phyloP scores from a whole-genome alignment of 345 rosid species.

The Lepidium africanum region DNA sequence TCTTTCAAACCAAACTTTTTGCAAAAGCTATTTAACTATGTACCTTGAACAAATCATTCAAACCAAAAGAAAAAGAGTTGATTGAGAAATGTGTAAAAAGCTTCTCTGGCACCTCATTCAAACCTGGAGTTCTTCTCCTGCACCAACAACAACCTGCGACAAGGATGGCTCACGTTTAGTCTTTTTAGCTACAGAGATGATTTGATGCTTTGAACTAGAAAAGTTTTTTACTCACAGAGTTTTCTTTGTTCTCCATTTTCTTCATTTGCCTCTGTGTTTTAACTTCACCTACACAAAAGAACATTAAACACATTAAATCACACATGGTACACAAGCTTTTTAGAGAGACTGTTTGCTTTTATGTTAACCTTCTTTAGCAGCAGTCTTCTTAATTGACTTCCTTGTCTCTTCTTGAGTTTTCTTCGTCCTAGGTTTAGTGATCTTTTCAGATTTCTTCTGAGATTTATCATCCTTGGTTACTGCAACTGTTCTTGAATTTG shows the following conservation, averaged over 20 bases:
- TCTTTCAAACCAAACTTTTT: conserved; percentile 26
- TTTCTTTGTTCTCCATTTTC: conserved; percentile 67
- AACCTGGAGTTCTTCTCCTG: conserved; percentile 23
- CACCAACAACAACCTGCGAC: conserved; percentile 11
- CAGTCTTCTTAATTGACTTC: conserved; percentile 40
- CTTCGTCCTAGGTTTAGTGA: conserved; percentile 36
- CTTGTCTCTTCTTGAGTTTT: conserved; percentile 31
- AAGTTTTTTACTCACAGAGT: conserved; percentile 16
- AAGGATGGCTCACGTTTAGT: not conserved
- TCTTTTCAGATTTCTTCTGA: conserved; percentile 50
- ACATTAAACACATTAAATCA: not conserved
- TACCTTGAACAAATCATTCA: conserved; percentile 21
- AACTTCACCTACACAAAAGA: conserved; percentile 34
- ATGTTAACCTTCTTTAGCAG: conserved; percentile 43
- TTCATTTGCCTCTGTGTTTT: conserved; percentile 28
- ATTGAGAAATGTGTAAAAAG: not conserved
- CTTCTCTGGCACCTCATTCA: conserved; percentile 8
- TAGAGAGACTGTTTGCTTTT: not conserved
- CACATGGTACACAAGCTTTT: not conserved
- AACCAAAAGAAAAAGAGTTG: conserved; percentile 14
- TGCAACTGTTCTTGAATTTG: conserved; percentile 34
- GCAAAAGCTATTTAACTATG: conserved; percentile 5
- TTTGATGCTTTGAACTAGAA: not conserved
- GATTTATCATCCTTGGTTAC: conserved; percentile 29
- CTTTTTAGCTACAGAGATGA: not conserved